Conservation (phyloP, 176 grass and related monocot species). For the Ananas comosus region DNA sequence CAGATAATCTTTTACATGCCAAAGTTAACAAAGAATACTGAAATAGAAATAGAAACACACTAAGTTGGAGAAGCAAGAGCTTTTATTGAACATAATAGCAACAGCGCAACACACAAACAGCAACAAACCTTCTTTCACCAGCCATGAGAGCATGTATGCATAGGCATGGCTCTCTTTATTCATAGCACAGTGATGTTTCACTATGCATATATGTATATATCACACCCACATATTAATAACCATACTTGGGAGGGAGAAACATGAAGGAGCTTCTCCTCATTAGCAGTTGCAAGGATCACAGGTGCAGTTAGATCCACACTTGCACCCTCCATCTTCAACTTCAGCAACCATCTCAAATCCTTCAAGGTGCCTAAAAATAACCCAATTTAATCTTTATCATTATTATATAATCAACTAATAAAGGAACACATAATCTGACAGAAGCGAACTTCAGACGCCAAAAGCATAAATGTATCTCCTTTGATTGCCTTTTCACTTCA, state of each 20-base stretch:
- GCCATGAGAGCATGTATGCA: not conserved
- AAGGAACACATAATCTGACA: not conserved
- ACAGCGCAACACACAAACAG: not conserved
- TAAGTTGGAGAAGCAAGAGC: not conserved
- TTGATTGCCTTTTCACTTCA: not conserved
- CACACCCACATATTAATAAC: not conserved
- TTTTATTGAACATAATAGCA: not conserved
- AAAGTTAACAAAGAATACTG: not conserved
- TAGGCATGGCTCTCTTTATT: not conserved
- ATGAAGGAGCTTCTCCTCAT: not conserved
- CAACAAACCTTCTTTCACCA: not conserved
- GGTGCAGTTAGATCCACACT: conserved; percentile 23
- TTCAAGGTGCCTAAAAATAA: conserved; percentile 20
- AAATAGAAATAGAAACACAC: not conserved
- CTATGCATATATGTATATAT: not conserved
- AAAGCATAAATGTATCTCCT: not conserved
- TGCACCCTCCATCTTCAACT: conserved; percentile 13
- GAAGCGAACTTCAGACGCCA: not conserved
- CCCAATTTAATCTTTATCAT: not conserved
- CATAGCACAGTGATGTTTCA: not conserved
- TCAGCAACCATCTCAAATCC: conserved; percentile 18
- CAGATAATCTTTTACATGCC: too few relatives aligned
- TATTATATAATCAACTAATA: not conserved
- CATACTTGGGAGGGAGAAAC: not conserved
- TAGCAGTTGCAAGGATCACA: conserved; percentile 22